Conservation (phyloP, 192 early-diverging fungal species). For the Rhizophagus sp. region DNA sequence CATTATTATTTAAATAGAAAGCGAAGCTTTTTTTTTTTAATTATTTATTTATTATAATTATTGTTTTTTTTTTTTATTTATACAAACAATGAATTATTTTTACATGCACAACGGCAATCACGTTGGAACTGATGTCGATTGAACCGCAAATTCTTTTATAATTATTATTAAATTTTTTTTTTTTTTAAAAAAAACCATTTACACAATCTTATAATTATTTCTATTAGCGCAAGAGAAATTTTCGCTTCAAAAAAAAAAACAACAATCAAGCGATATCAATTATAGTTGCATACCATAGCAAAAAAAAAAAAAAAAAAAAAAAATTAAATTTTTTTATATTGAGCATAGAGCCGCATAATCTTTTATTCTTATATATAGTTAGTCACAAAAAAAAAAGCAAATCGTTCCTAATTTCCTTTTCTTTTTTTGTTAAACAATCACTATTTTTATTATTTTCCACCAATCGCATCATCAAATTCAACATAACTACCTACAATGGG, state of each 20-base stretch:
- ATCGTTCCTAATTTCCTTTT: slow-evolving; percentile 12
- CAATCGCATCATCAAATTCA: not conserved
- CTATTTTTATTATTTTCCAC: not conserved
- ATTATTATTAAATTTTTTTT: not conserved
- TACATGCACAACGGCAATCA: slow-evolving; percentile 14
- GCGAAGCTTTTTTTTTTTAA: not conserved
- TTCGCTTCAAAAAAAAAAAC: too few relatives aligned
- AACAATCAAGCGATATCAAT: not conserved
- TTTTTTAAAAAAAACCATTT: not conserved
- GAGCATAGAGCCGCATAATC: not conserved
- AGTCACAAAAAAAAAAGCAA: not conserved
- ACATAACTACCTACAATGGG: slow-evolving; percentile 12
- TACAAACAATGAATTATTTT: slow-evolving; percentile 9
- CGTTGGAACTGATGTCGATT: slow-evolving; percentile 24
- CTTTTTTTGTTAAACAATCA: slow-evolving; percentile 17
- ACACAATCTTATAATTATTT: too few relatives aligned
- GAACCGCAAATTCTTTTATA: not conserved
- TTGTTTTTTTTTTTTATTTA: not conserved
- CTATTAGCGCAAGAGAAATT: too few relatives aligned
- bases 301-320: not conserved
- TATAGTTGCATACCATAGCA: not conserved
- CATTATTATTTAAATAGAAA: not conserved
- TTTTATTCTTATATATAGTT: not conserved
- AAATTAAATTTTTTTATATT: not conserved
- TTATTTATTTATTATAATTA: not conserved